Conservation (phyloP, 306 rosid genomes). For the Vigna radiata region DNA sequence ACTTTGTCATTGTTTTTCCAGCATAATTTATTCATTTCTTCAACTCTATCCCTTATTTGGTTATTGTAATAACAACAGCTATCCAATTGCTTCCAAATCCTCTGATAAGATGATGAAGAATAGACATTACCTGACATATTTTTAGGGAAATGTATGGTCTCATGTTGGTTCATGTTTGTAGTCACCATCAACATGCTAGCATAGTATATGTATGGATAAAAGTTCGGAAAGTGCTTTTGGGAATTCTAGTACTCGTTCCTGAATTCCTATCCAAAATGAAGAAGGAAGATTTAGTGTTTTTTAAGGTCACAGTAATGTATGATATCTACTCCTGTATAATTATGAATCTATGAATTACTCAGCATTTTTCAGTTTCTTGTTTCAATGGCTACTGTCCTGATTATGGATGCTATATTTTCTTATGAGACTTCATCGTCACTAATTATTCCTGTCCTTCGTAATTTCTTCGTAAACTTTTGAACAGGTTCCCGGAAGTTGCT, state of each 20-base stretch:
- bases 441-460: not conserved
- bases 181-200: not conserved
- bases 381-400: not conserved
- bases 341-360: not conserved
- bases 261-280: not conserved
- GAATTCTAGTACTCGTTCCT: not conserved
- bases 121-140: too few relatives aligned
- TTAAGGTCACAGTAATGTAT: not conserved
- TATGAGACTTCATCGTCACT: not conserved
- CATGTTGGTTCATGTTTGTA: not conserved
- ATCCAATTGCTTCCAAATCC: too few relatives aligned
- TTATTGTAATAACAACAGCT: too few relatives aligned
- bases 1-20: too few relatives aligned
- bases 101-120: too few relatives aligned
- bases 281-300: not conserved
- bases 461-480: not conserved
- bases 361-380: not conserved
- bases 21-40: too few relatives aligned
- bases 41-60: too few relatives aligned
- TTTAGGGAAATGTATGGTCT: not conserved
- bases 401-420: not conserved
- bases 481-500: slow-evolving; percentile 72
- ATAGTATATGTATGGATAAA: not conserved
- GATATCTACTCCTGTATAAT: not conserved
- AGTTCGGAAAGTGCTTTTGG: not conserved